Conservation (phyloP, 306 rosid genomes). For the Lathyrus aphaca region DNA sequence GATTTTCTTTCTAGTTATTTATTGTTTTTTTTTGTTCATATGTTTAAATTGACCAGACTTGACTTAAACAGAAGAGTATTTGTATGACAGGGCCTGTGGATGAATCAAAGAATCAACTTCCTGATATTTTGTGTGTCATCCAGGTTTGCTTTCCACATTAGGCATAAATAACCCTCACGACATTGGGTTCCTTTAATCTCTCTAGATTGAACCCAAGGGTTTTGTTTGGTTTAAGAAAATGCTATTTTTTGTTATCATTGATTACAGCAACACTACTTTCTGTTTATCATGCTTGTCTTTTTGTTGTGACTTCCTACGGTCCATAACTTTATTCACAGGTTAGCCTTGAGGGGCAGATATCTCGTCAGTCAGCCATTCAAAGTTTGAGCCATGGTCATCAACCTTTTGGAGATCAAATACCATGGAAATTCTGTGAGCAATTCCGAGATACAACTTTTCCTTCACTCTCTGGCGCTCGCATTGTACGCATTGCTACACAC, state of each 20-base stretch:
- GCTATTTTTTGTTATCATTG: neutral
- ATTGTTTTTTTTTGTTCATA: conserved; percentile 13
- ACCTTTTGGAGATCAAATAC: conserved; percentile 93
- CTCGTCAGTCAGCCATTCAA: conserved; percentile 74
- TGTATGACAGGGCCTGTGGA: conserved; percentile 85
- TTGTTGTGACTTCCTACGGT: conserved; percentile 33
- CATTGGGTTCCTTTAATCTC: conserved; percentile 1
- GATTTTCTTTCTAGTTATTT: conserved; percentile 34
- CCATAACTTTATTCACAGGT: conserved; percentile 51
- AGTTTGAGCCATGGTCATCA: conserved; percentile 81
- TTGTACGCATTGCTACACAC: conserved; percentile 97
- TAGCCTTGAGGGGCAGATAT: conserved; percentile 88
- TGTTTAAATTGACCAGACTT: conserved; percentile 18
- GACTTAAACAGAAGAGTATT: conserved; percentile 36
- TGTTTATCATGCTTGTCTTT: conserved; percentile 26
- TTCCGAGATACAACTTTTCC: conserved; percentile 88
- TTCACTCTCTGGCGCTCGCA: conserved; percentile 90
- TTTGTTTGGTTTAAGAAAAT: neutral
- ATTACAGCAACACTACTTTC: neutral
- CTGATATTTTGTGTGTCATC: conserved; percentile 95
- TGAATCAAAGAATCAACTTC: conserved; percentile 86
- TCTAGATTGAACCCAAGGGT: conserved; percentile 18
- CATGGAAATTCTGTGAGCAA: conserved; percentile 96
- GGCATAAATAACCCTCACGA: neutral
- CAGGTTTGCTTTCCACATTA: conserved; percentile 65